These are phyloP conservation scores for Elsinoe batatas DNA, from an alignment of 2,329 filamentous ascomycete species.

Conservation along the genomic window DNA sequence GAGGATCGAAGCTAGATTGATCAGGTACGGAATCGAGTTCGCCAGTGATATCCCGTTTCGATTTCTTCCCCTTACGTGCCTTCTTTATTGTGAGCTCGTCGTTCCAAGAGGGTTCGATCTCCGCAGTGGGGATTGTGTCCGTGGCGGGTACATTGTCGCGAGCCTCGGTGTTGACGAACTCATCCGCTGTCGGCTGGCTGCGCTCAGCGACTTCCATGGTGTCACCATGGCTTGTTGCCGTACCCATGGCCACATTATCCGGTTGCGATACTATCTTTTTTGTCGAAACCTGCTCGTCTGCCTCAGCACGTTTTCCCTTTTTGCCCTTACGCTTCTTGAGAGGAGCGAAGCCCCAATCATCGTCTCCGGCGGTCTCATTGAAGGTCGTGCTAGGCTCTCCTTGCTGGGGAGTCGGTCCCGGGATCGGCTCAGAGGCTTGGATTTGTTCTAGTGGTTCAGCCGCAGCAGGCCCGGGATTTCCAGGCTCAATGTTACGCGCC, in stretches of 20 bases:
- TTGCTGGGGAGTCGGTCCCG: neutral
- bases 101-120: neutral
- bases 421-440: neutral
- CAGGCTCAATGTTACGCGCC: neutral
- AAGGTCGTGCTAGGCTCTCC: neutral
- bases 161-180: too few relatives aligned
- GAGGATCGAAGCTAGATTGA: neutral
- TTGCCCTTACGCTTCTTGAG: slow-evolving; percentile 19
- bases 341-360: slow-evolving; percentile 7
- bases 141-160: neutral
- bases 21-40: neutral
- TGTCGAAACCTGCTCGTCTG: slow-evolving; percentile 12
- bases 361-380: neutral
- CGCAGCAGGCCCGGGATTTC: neutral
- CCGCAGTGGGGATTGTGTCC: neutral
- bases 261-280: neutral
- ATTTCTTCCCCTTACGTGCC: slow-evolving; percentile 17
- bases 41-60: neutral
- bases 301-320: slow-evolving; percentile 10
- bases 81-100: slow-evolving; percentile 17
- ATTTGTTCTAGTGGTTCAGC: neutral
- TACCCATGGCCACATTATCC: neutral
- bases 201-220: too few relatives aligned
- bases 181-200: too few relatives aligned
- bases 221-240: too few relatives aligned